These are phyloP conservation scores for Saccharomycopsis fibuligera DNA, from an alignment of 805 yeast species.

Conservation along the genomic window DNA sequence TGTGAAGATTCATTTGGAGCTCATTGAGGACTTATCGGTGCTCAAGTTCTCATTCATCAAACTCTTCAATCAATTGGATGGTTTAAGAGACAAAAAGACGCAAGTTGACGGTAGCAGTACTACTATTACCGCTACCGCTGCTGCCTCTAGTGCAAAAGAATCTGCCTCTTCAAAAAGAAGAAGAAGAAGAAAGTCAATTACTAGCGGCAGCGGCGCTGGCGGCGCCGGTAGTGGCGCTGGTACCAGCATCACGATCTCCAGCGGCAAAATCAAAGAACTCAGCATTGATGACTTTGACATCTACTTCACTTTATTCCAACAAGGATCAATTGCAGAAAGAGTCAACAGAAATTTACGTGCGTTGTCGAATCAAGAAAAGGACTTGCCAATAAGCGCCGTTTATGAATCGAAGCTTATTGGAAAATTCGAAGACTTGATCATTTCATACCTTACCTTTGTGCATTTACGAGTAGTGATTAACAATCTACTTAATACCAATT, in stretches of 20 bases:
- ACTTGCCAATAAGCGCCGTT: neutral
- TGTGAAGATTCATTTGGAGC: neutral
- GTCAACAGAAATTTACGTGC: neutral
- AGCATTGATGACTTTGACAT: neutral
- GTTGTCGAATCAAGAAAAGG: neutral
- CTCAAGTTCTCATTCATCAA: constrained; percentile 7
- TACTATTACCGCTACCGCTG: no score
- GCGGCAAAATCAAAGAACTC: neutral
- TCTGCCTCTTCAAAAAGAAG: neutral
- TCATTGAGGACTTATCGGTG: constrained; percentile 9
- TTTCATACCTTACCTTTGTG: constrained; percentile 29
- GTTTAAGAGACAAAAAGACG: neutral
- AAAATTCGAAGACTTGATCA: constrained; percentile 27
- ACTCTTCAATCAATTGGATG: constrained; percentile 5
- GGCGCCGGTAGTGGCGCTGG: no score
- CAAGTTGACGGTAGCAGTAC: no score
- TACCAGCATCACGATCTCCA: no score
- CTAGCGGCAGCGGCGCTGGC: neutral
- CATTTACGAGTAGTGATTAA: constrained; percentile 32
- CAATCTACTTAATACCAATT: constrained; percentile 34
- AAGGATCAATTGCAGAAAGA: constrained; percentile 10
- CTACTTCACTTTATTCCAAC: constrained; percentile 1
- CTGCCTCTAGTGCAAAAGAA: neutral
- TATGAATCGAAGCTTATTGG: constrained; percentile 18
- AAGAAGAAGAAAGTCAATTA: neutral